Base-by-base conservation (phyloP, 192 early-diverging fungal species). In the Obelidium mucronatum region DNA sequence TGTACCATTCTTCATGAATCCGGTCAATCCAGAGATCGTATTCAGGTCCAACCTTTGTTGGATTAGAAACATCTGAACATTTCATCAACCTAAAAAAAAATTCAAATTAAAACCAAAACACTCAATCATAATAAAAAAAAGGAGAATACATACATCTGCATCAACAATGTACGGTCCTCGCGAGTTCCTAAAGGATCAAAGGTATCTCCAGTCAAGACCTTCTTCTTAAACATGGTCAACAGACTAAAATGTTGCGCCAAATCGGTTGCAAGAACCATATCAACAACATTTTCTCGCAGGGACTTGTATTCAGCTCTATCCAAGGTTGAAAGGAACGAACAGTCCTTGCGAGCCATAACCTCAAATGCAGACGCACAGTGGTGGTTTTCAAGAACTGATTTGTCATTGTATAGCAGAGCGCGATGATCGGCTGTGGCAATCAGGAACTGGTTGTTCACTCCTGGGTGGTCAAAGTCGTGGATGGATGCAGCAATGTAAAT, bases 381-480 rank as follows among this genome's bases (percentile, higher is more conserved):
- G 73, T 88, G 85, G 75, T 88, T 86, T 77, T 89, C 88, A n/a
- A 89, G 81, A 24, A 89, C 88, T 1, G 83, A 78, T 39, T 82
- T 79, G 78, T 89, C 88, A 69, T 89, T 89, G 83, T 89, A 89
- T 2, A 87, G 79, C 58, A 89, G 58, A 5, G 88, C 86, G 0
- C 79, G 62, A 19, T 58, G 80, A 65, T 84, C 81, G 31, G 72
- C 48, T 15, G 86, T 86, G 1, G 82, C 73, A 56, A 88, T 88
- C 67, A 89, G 62, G 69, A 83, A 89, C 59, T 80, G 64, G 80
- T 89, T 89, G 74, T 83, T 88, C 34, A 85, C 78, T 22, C 89
- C 89, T 11, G 89, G 89, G 69, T 90, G 89, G 67, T 87, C 89
- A 67, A 80, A 84, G 78, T 90, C 89, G 80, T 90, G 89, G 42